phyloP scores from a whole-genome alignment of 2,329 filamentous ascomycete species.

The Cladosporium sp. region DNA sequence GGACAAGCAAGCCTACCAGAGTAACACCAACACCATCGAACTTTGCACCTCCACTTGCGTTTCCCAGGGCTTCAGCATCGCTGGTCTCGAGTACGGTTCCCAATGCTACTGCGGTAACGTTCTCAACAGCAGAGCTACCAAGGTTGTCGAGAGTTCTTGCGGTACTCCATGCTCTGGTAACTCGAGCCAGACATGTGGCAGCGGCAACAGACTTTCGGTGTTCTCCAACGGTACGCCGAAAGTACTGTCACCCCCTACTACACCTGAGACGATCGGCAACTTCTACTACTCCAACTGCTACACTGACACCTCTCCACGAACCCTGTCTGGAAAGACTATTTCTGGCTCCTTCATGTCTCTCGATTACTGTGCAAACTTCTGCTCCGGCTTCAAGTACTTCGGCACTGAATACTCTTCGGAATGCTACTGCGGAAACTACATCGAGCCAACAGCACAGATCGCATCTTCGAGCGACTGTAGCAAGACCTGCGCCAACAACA shows the following conservation, averaged over 20 bases:
- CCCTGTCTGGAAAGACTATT: constrained; percentile 24
- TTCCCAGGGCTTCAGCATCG: constrained; percentile 30
- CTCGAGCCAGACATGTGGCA: constrained; percentile 28
- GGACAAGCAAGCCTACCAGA: constrained; percentile 24
- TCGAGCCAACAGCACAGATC: constrained; percentile 17
- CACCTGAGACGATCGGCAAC: constrained; percentile 25
- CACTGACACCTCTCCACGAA: constrained; percentile 27
- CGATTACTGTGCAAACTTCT: constrained; percentile 36
- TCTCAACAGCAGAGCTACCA: constrained; percentile 22
- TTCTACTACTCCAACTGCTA: constrained; percentile 30
- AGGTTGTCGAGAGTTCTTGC: constrained; percentile 31
- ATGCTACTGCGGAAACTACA: constrained; percentile 32
- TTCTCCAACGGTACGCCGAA: constrained; percentile 26
- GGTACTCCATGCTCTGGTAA: constrained; percentile 30
- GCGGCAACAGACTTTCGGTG: constrained; percentile 28
- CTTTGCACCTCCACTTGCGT: constrained; percentile 29
- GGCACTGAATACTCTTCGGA: constrained; percentile 36
- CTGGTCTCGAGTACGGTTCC: constrained; percentile 30
- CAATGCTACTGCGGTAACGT: constrained; percentile 34
- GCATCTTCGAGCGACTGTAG: constrained; percentile 22
- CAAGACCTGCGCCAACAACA: constrained; percentile 27
- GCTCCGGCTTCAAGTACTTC: constrained; percentile 35
- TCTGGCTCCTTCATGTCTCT: constrained; percentile 35
- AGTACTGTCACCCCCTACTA: constrained; percentile 20
- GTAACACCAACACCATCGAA: constrained; percentile 29